Evolutionary conservation across 2,329 filamentous ascomycete genomes (phyloP).

Genomic region (Aspergillus sojae): DNA sequence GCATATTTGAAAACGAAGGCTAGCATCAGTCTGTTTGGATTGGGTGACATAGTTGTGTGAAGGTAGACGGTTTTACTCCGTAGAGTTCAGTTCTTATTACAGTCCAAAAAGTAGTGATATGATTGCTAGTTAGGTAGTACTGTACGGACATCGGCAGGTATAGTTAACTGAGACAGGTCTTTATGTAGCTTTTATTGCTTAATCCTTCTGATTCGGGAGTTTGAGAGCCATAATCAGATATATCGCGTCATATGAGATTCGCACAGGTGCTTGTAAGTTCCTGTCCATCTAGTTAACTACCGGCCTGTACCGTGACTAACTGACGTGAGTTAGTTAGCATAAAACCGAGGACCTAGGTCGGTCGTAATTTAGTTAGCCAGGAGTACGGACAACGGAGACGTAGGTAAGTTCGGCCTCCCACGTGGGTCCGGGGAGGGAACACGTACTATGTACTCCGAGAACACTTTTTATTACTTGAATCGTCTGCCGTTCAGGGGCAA

Average conservation of each 20-base stretch:
- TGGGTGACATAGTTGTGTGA: background rate
- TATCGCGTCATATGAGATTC: background rate
- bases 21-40: background rate
- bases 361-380: background rate
- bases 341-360: slow-evolving; percentile 8
- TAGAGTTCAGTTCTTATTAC: background rate
- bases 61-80: background rate
- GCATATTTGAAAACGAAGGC: background rate
- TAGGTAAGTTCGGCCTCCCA: background rate
- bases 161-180: background rate
- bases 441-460: background rate
- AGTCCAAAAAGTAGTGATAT: background rate
- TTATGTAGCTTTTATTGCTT: background rate
- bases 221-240: background rate
- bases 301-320: background rate
- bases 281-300: background rate
- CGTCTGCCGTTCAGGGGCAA: background rate
- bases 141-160: background rate
- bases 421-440: slow-evolving; percentile 1
- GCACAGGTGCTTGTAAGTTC: background rate
- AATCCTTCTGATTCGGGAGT: background rate
- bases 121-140: background rate
- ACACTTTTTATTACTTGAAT: background rate
- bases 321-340: background rate
- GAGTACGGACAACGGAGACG: too few relatives aligned